A percentile compares a stretch with the other conserved stretches of the same genome.
Conservation (phyloP, 495 filamentous ascomycete species). For the Tuber melanosporum region DNA sequence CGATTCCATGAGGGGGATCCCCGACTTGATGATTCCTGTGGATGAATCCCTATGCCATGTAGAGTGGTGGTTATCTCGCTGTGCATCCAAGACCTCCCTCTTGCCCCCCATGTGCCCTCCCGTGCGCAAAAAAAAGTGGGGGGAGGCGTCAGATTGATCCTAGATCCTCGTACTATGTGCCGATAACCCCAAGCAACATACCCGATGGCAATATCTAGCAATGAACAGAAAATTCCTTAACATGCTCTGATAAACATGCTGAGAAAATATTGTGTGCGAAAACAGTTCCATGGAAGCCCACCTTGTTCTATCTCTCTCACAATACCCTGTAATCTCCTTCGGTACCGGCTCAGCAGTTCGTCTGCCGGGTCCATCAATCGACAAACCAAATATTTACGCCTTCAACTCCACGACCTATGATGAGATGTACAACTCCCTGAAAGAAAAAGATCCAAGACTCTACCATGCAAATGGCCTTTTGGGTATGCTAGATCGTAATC, state of each 20-base stretch:
- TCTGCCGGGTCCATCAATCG: conserved; percentile 82
- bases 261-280: conserved; percentile 20
- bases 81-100: background rate
- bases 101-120: background rate
- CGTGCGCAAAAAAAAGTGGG: background rate
- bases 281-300: conserved; percentile 93
- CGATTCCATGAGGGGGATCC: background rate
- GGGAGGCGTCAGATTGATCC: background rate
- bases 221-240: background rate
- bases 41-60: conserved; percentile 2
- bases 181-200: background rate
- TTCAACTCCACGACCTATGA: conserved; percentile 94
- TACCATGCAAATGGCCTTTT: conserved; percentile 89
- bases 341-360: conserved; percentile 94
- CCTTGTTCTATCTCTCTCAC: conserved; percentile 71
- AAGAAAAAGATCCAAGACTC: conserved; percentile 73
- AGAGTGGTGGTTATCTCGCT: background rate
- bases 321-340: conserved; percentile 96
- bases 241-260: conserved; percentile 9
- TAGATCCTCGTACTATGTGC: background rate
- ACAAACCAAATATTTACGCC: conserved; percentile 89
- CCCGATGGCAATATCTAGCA: background rate
- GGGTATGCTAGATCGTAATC: conserved; percentile 91
- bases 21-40: background rate
- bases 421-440: conserved; percentile 82